Conservation (phyloP, 176 grass and related monocot genomes). For the Paspalum notatum region DNA sequence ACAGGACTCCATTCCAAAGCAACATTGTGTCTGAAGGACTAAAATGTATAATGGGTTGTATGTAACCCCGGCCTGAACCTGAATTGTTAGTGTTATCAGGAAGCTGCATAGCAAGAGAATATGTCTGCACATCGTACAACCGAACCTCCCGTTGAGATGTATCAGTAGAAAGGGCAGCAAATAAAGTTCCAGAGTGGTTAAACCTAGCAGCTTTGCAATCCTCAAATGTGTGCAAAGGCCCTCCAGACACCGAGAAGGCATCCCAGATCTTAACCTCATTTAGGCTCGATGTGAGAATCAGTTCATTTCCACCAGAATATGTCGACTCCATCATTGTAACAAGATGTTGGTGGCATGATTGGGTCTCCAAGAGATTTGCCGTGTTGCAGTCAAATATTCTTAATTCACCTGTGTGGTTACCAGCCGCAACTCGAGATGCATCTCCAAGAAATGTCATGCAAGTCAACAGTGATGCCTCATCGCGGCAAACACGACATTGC, state of each 20-base stretch:
- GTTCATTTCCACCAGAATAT: constrained; percentile 55
- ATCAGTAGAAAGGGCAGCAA: constrained; percentile 80
- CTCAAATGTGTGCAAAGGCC: constrained; percentile 85
- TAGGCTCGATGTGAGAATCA: constrained; percentile 77
- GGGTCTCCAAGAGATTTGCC: constrained; percentile 75
- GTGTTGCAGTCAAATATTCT: constrained; percentile 92
- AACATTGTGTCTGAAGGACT: constrained; percentile 83
- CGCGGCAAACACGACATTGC: constrained; percentile 84
- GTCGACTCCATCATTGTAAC: constrained; percentile 75
- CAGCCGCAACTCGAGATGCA: constrained; percentile 79
- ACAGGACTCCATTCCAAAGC: constrained; percentile 91
- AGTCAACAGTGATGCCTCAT: constrained; percentile 74
- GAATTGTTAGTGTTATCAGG: constrained; percentile 63
- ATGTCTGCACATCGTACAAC: constrained; percentile 86
- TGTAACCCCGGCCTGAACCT: constrained; percentile 54
- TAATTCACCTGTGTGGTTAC: constrained; percentile 80
- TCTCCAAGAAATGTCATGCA: constrained; percentile 90
- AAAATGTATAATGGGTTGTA: constrained; percentile 94
- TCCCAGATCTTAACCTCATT: constrained; percentile 92
- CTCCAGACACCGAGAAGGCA: constrained; percentile 57
- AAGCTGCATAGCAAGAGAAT: constrained; percentile 56
- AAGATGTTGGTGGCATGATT: constrained; percentile 68
- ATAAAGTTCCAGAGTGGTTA: constrained; percentile 69
- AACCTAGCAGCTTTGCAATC: constrained; percentile 86
- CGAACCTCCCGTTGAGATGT: constrained; percentile 56